Evolutionary conservation across 2,329 filamentous ascomycete species (phyloP), one percentile per base, ranked within the genome.

Genomic region (Aspergillus uvarum): DNA sequence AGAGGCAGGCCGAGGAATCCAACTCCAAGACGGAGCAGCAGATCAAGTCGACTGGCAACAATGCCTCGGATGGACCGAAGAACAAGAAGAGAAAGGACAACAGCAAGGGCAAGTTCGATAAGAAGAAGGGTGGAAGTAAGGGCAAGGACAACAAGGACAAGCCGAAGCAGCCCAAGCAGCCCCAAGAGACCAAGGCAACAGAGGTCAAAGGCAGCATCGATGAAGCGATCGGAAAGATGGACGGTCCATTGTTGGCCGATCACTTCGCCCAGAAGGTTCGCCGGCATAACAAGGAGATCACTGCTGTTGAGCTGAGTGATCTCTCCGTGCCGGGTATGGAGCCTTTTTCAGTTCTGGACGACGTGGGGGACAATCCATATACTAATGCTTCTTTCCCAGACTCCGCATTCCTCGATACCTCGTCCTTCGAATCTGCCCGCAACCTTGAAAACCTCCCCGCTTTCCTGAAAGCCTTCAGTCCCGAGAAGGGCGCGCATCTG

Each of bases 291-390:
- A 86, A 85, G 29, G 89, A 96, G 55, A 76, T 97, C 69, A 96
- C 90, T 67, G 81, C 87, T 0, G 85, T 98, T 47, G 95, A 99
- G 77, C 80, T 96, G 32, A 88, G 91, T 59, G 93, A 97, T 72
- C 81, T 91, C 70, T 88, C 90, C 58, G 82, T 98, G 55, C 87
- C 91, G 66, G 88, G 91, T 92, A 82, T 67, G 80, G n/a, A 2
- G 12, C 14, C 14, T 21, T 16, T 14, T 21, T 42, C 38, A 21
- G 5, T 8, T n/a, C 29, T 32, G 5, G 14, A 12, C 24, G 21
- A 7, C 7, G 32, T 44, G 3, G n/a, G 14, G 16, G 16, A n/a
- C 38, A 2, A 19, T 44, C 16, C 38, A 44, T 16, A 49, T 51
- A 58, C 64, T 65, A 47, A 66, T 19, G 24, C n/a, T 12, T 12